Conservation (phyloP, 192 early-diverging fungal genomes). For the Dissophora ornata region DNA sequence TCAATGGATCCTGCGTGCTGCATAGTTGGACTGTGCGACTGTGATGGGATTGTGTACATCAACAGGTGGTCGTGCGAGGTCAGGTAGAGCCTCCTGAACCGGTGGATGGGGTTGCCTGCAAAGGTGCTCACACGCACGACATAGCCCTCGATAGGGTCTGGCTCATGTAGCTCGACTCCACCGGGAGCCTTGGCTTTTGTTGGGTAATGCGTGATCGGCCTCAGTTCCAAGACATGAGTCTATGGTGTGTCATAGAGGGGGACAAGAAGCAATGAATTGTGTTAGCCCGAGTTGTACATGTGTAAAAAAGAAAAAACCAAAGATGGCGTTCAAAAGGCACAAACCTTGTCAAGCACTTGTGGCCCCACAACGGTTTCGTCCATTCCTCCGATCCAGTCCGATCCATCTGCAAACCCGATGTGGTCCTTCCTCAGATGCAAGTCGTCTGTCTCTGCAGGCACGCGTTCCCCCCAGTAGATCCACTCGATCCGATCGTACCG, state of each 20-base stretch:
- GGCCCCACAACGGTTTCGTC: slow-evolving; percentile 46
- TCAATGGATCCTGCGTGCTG: slow-evolving; percentile 31
- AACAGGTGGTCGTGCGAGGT: slow-evolving; percentile 55
- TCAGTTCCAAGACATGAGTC: slow-evolving; percentile 53
- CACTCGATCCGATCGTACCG: slow-evolving; percentile 58
- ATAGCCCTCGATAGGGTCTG: slow-evolving; percentile 54
- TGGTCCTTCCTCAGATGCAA: slow-evolving; percentile 34
- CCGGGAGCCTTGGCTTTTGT: slow-evolving; percentile 10
- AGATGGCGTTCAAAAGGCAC: no score
- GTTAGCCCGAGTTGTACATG: no score
- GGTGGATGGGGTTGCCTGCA: slow-evolving; percentile 35
- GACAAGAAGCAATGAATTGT: no score
- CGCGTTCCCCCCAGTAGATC: slow-evolving; percentile 45
- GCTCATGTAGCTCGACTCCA: slow-evolving; percentile 33
- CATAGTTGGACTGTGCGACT: slow-evolving; percentile 42
- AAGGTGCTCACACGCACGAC: slow-evolving; percentile 48
- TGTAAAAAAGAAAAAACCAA: no score
- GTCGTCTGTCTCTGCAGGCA: slow-evolving; percentile 29
- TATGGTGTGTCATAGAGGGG: slow-evolving; percentile 7
- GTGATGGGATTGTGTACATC: slow-evolving; percentile 41
- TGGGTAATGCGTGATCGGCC: slow-evolving; percentile 54
- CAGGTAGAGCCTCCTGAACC: slow-evolving; percentile 48
- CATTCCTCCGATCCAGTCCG: slow-evolving; percentile 39
- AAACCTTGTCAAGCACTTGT: slow-evolving; percentile 56
- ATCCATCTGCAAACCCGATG: slow-evolving; percentile 50